phyloP scores from a whole-genome alignment of 257 asterid genomes.

The Rauvolfia tetraphylla region DNA sequence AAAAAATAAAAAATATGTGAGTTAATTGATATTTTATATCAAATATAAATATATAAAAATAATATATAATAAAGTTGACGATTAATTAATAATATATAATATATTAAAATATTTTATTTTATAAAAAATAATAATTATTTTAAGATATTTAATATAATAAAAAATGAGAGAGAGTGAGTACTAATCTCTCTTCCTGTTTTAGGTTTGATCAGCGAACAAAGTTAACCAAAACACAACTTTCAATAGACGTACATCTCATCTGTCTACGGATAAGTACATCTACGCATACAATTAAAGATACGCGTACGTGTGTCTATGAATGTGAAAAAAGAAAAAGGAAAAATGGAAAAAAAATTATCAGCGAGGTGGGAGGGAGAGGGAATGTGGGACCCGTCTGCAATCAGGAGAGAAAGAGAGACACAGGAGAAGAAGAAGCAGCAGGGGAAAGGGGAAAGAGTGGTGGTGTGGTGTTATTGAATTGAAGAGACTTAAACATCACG shows the following conservation, averaged over 20 bases:
- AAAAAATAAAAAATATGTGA: too few species aligned
- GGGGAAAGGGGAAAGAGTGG: conserved; percentile 17
- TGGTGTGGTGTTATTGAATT: conserved; percentile 16
- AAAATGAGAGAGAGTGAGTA: too few species aligned
- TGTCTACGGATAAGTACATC: background rate
- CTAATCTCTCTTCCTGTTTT: too few species aligned
- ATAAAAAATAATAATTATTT: too few species aligned
- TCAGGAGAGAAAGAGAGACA: background rate
- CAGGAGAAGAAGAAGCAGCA: background rate
- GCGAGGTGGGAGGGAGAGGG: conserved; percentile 33
- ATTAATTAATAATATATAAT: too few species aligned
- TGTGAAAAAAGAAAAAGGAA: background rate
- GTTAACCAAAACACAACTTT: background rate
- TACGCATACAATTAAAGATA: background rate
- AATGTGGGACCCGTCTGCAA: conserved; percentile 38
- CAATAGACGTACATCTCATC: background rate
- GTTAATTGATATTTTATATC: too few species aligned
- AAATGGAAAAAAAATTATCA: background rate
- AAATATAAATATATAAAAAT: too few species aligned
- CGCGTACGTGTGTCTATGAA: conserved; percentile 7
- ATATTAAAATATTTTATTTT: too few species aligned
- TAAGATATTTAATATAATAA: too few species aligned
- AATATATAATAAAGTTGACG: too few species aligned
- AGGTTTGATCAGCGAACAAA: too few species aligned
- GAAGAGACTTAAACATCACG: conserved; percentile 74